These are phyloP conservation scores for Moniliella sp. DNA, from an alignment of 1,284 basidiomycete genomes.

Conservation along the genomic window DNA sequence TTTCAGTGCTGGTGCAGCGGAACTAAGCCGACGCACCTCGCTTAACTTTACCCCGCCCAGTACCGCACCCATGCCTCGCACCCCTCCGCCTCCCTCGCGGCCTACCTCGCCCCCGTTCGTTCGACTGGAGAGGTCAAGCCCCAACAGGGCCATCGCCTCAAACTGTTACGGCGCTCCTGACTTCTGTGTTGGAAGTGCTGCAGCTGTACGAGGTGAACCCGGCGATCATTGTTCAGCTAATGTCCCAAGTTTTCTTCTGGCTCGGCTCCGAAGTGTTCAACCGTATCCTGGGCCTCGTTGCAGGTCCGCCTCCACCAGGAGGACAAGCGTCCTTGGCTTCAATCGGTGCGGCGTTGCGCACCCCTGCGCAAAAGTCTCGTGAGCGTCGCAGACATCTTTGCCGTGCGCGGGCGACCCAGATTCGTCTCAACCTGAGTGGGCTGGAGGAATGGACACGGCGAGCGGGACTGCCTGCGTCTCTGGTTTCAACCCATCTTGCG, in stretches of 20 bases:
- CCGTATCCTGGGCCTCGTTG: conserved; percentile 60
- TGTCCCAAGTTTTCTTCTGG: conserved; percentile 89
- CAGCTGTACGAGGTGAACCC: conserved; percentile 77
- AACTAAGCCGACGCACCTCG: too few relatives aligned
- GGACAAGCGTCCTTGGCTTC: too few relatives aligned
- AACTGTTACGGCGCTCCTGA: conserved; percentile 58
- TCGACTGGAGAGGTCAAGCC: too few relatives aligned
- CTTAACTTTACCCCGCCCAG: background rate
- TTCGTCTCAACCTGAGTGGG: conserved; percentile 53
- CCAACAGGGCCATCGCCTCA: conserved; percentile 39
- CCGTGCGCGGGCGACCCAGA: background rate
- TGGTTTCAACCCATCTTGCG: conserved; percentile 53
- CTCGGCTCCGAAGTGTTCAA: conserved; percentile 68
- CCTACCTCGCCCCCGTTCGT: too few relatives aligned
- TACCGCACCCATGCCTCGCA: too few relatives aligned
- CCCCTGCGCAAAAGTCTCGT: too few relatives aligned
- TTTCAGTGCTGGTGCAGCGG: too few relatives aligned
- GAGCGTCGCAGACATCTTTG: too few relatives aligned
- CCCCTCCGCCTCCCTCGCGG: too few relatives aligned
- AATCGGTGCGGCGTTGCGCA: too few relatives aligned
- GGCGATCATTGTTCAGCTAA: conserved; percentile 63
- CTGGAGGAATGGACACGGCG: conserved; percentile 77
- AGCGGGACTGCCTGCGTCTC: conserved; percentile 56
- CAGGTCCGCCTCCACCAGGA: too few relatives aligned
- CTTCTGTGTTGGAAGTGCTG: conserved; percentile 64